Evolutionary conservation across 768 basidiomycete genomes (phyloP).

Genomic region (Lentinula sp.): DNA sequence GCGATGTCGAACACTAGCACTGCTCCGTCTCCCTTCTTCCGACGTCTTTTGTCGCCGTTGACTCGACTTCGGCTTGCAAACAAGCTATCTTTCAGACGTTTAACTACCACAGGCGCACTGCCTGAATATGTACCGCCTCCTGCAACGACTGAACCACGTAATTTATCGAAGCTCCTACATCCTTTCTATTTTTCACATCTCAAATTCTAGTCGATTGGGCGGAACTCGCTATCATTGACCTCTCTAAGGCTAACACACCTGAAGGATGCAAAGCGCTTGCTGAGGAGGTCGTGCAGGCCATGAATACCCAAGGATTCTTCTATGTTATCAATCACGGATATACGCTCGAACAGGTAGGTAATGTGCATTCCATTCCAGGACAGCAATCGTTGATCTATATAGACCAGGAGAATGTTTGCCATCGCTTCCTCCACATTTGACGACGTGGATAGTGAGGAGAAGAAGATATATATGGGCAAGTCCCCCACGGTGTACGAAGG

Average conservation of each 20-base stretch:
- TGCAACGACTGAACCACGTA: slow-evolving; percentile 3
- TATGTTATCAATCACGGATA: slow-evolving; percentile 45
- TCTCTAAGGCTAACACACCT: slow-evolving; percentile 30
- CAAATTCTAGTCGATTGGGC: slow-evolving; percentile 33
- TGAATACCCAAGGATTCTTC: slow-evolving; percentile 39
- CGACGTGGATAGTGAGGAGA: slow-evolving; percentile 34
- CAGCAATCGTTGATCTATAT: neutral
- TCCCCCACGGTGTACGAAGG: slow-evolving; percentile 46
- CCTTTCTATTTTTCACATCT: slow-evolving; percentile 13
- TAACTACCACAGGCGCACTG: neutral
- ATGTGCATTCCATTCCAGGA: neutral
- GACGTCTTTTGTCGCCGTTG: neutral
- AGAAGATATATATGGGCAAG: slow-evolving; percentile 32
- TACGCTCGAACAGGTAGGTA: slow-evolving; percentile 27
- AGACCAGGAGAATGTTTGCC: slow-evolving; percentile 44
- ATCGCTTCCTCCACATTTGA: slow-evolving; percentile 42
- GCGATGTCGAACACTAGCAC: neutral
- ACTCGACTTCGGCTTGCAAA: neutral
- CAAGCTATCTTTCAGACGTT: neutral
- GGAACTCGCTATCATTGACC: slow-evolving; percentile 46
- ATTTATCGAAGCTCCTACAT: neutral
- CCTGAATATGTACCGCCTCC: slow-evolving; percentile 7
- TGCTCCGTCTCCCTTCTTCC: neutral
- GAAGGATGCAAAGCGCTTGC: slow-evolving; percentile 33
- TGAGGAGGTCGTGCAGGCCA: slow-evolving; percentile 35